These are phyloP conservation scores for Pseudozyma sp. DNA, from an alignment of 1,284 basidiomycete genomes.

Conservation along the genomic window DNA sequence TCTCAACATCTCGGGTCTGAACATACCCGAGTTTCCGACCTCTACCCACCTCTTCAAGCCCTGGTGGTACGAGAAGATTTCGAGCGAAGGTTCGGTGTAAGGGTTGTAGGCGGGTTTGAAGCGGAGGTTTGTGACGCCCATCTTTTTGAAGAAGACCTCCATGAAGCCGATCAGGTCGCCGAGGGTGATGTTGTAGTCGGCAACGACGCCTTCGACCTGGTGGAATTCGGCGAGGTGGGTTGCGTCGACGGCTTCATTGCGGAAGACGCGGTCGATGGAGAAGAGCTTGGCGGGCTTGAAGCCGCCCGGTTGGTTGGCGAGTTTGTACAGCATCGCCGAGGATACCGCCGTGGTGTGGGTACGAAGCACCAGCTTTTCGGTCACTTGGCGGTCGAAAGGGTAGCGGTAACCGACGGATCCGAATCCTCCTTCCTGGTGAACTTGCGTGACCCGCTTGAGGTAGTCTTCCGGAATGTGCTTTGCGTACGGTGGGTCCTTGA, in stretches of 20 bases:
- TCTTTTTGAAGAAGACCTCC: slow-evolving; percentile 88
- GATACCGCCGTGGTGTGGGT: slow-evolving; percentile 98
- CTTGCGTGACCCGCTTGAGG: slow-evolving; percentile 86
- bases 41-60: slow-evolving; percentile 96
- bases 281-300: slow-evolving; percentile 97
- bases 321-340: slow-evolving; percentile 86
- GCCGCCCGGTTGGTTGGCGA: slow-evolving; percentile 78
- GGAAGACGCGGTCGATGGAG: slow-evolving; percentile 97
- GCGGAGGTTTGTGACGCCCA: slow-evolving; percentile 90
- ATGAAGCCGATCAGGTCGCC: slow-evolving; percentile 88
- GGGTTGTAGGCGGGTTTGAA: slow-evolving; percentile 97
- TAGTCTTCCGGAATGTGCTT: slow-evolving; percentile 84
- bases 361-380: slow-evolving; percentile 88
- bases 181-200: slow-evolving; percentile 91
- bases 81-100: slow-evolving; percentile 85
- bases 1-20: slow-evolving; percentile 95
- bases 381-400: slow-evolving; percentile 93
- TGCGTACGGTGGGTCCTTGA: slow-evolving; percentile 88
- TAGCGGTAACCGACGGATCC: slow-evolving; percentile 97
- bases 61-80: slow-evolving; percentile 99
- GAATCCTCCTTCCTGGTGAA: slow-evolving; percentile 90
- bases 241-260: slow-evolving; percentile 98
- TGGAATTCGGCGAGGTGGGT: slow-evolving; percentile 99
- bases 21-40: slow-evolving; percentile 89
- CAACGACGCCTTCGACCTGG: slow-evolving; percentile 98